phyloP scores from a whole-genome alignment of 192 early-diverging fungal genomes.

The Umbelopsis ramanniana region DNA sequence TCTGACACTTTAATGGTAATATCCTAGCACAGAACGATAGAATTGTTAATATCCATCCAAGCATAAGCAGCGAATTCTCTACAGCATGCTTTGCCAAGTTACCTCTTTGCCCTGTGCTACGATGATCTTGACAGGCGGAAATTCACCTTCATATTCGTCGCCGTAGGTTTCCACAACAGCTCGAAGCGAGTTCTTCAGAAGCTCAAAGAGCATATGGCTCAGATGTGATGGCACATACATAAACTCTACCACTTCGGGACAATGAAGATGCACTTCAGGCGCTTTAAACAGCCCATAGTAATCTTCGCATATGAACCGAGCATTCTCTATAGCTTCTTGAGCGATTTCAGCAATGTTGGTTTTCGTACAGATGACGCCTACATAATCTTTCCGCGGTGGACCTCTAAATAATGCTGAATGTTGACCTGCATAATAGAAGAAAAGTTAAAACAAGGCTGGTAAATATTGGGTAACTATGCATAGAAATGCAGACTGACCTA shows the following conservation, averaged over 20 bases:
- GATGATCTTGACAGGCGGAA: constrained; percentile 94
- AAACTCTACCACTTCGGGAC: constrained; percentile 82
- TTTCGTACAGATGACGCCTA: constrained; percentile 93
- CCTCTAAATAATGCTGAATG: constrained; percentile 74
- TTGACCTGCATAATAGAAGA: constrained; percentile 55
- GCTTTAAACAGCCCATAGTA: constrained; percentile 85
- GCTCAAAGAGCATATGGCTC: constrained; percentile 98
- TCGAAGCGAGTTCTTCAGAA: constrained; percentile 95
- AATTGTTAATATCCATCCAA: no score
- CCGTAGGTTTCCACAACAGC: constrained; percentile 93
- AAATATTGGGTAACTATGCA: neutral
- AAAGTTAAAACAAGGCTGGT: constrained; percentile 25
- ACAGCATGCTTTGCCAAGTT: neutral
- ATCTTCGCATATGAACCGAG: constrained; percentile 88
- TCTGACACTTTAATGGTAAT: constrained; percentile 97
- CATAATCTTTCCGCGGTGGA: constrained; percentile 73
- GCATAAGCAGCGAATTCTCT: neutral
- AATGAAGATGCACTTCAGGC: constrained; percentile 79
- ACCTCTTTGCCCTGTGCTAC: constrained; percentile 83
- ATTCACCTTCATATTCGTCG: constrained; percentile 75
- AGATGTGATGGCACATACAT: constrained; percentile 96
- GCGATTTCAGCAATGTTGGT: constrained; percentile 84
- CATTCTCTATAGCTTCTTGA: constrained; percentile 88
- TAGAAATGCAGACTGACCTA: constrained; percentile 56
- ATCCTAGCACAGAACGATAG: constrained; percentile 59